These are phyloP conservation scores for Globisporangium middletonii DNA, from an alignment of 352 stramenopile species.

Conservation along the genomic window DNA sequence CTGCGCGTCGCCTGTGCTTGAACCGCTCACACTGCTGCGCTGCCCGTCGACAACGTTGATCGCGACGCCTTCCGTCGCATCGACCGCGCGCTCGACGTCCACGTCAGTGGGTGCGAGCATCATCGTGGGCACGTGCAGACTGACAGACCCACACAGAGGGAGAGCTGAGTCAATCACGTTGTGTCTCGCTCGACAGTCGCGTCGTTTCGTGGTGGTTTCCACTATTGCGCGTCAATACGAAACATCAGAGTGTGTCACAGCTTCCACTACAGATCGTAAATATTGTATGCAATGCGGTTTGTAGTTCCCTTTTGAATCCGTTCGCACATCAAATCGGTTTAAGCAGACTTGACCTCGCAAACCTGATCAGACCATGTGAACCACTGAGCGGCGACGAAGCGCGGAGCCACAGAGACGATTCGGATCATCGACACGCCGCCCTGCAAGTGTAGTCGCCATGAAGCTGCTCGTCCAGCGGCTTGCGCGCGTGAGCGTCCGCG, in stretches of 20 bases:
- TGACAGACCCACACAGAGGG: too few relatives aligned
- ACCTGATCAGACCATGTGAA: slow-evolving; percentile 6
- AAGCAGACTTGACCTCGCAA: not conserved
- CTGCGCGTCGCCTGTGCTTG: not conserved
- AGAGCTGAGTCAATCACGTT: too few relatives aligned
- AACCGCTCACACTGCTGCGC: not conserved
- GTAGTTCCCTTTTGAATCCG: not conserved
- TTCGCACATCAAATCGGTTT: not conserved
- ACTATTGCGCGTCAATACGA: too few relatives aligned
- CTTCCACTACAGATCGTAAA: not conserved
- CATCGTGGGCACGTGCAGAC: too few relatives aligned
- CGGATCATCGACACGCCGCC: not conserved
- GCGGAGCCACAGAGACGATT: slow-evolving; percentile 2
- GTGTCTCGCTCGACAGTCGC: not conserved
- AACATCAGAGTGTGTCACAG: too few relatives aligned
- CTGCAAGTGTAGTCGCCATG: slow-evolving; percentile 6
- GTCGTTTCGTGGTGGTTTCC: not conserved
- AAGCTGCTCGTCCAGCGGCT: slow-evolving; percentile 22
- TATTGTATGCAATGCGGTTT: not conserved
- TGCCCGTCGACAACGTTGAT: too few relatives aligned
- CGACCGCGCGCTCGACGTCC: not conserved
- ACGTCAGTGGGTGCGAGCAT: not conserved
- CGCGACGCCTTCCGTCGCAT: not conserved
- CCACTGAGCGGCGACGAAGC: slow-evolving; percentile 5
- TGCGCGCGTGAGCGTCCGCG: slow-evolving; percentile 16